Conservation (phyloP, 202 grass and related monocot species). For the Alloteropsis angusta region DNA sequence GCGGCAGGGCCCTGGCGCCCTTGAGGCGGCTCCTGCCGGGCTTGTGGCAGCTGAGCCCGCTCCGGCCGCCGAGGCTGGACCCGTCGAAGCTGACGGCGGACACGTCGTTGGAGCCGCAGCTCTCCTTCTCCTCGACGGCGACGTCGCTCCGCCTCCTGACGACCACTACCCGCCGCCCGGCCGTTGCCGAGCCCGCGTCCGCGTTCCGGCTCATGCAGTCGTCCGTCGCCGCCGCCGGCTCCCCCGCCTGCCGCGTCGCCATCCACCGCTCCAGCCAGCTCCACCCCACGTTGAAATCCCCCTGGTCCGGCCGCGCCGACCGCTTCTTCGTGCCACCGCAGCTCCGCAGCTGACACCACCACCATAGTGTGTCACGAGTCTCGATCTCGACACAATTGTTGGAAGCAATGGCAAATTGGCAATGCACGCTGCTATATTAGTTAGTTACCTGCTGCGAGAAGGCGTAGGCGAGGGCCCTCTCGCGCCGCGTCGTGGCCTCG, state of each 20-base stretch:
- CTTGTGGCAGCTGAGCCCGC: conserved; percentile 40
- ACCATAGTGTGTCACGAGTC: too few species aligned
- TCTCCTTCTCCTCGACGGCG: conserved; percentile 76
- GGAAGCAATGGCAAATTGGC: too few species aligned
- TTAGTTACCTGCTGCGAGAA: conserved; percentile 87
- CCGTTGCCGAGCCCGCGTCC: conserved; percentile 21
- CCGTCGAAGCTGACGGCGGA: conserved; percentile 78
- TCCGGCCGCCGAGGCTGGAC: conserved; percentile 13
- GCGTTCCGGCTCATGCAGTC: conserved; percentile 65
- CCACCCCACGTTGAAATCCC: conserved; percentile 75
- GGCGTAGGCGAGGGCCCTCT: conserved; percentile 81
- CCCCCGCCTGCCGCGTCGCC: conserved; percentile 54
- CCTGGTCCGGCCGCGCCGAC: conserved; percentile 36
- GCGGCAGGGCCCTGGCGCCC: conserved; percentile 32
- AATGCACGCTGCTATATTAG: background rate
- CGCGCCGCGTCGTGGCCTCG: conserved; percentile 82
- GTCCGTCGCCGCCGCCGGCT: conserved; percentile 24
- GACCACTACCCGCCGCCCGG: conserved; percentile 36
- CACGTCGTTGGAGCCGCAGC: conserved; percentile 90
- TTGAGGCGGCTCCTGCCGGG: conserved; percentile 42
- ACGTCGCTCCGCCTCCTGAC: conserved; percentile 47
- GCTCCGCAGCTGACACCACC: conserved; percentile 42
- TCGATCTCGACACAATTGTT: too few species aligned
- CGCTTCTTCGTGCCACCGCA: conserved; percentile 51
- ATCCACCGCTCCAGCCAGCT: conserved; percentile 99